Conservation (phyloP, 1,284 basidiomycete species). For the Cutaneotrichosporon dermatis region DNA sequence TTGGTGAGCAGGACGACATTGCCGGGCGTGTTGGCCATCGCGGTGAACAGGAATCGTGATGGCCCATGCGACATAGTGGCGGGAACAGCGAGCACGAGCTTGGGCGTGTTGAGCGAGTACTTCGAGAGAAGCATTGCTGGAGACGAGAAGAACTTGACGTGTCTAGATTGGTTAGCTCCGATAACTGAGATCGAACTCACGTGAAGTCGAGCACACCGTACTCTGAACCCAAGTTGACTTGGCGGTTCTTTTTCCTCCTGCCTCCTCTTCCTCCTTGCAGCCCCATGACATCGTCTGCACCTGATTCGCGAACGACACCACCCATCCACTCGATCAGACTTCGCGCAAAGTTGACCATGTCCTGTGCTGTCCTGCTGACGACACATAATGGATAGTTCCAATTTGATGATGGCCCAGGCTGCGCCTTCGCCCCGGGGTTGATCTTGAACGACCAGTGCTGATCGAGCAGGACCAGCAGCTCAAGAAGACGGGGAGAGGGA, state of each 20-base stretch:
- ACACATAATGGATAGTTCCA: conserved; percentile 75
- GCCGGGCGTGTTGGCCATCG: conserved; percentile 72
- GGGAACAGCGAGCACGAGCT: conserved; percentile 89
- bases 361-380: conserved; percentile 80
- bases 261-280: conserved; percentile 52
- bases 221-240: conserved; percentile 29
- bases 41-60: conserved; percentile 75
- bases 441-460: conserved; percentile 90
- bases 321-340: conserved; percentile 99
- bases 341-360: conserved; percentile 89
- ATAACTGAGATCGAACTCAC: conserved; percentile 21
- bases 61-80: conserved; percentile 88
- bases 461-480: conserved; percentile 89
- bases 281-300: conserved; percentile 66
- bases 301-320: conserved; percentile 83
- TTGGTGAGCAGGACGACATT: conserved; percentile 81
- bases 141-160: conserved; percentile 82
- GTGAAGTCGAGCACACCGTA: conserved; percentile 47
- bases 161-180: conserved; percentile 52
- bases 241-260: conserved; percentile 51
- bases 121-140: conserved; percentile 73
- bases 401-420: background rate
- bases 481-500: conserved; percentile 85
- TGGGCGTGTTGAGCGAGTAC: conserved; percentile 80
- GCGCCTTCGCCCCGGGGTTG: conserved; percentile 50